A percentile compares a stretch with the other conserved stretches of the same genome.
Evolutionary conservation across 2,329 filamentous ascomycete species (phyloP).

Genomic region (Aspergillus chevalieri): DNA sequence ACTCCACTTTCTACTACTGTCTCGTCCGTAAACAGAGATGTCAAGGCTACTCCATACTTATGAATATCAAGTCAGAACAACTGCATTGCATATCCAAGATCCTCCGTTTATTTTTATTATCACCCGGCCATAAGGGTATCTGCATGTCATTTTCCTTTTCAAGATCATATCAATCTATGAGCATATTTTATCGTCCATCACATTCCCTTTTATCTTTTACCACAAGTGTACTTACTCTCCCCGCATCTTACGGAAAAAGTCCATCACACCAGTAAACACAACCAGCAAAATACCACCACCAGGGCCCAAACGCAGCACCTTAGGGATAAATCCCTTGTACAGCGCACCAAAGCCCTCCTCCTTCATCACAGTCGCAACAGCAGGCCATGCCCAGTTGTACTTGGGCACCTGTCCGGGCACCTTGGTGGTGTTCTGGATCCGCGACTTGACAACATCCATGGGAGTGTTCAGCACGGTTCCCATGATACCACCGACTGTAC

Average conservation of each 20-base stretch:
- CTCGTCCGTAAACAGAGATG: too few species aligned
- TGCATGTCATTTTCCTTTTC: neutral
- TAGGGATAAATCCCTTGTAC: constrained; percentile 97
- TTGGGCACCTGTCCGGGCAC: constrained; percentile 76
- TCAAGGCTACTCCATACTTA: too few species aligned
- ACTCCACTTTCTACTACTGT: neutral
- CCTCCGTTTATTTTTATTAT: neutral
- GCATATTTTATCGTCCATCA: neutral
- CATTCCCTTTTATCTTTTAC: neutral
- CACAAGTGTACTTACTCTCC: constrained; percentile 26
- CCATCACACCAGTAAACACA: constrained; percentile 50
- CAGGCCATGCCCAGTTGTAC: constrained; percentile 98
- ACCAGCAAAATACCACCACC: constrained; percentile 56
- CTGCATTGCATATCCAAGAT: neutral
- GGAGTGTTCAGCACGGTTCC: constrained; percentile 93
- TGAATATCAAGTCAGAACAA: too few species aligned
- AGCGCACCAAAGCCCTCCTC: constrained; percentile 89
- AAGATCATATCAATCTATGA: neutral
- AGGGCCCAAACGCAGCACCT: constrained; percentile 74
- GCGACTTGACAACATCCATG: constrained; percentile 95
- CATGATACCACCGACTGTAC: constrained; percentile 78
- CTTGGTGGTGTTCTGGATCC: constrained; percentile 90
- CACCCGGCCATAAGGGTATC: neutral
- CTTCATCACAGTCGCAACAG: constrained; percentile 75
- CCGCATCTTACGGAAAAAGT: constrained; percentile 76